Conservation (phyloP, 1,284 basidiomycete species). For the Cryptococcus jaspeensis region DNA sequence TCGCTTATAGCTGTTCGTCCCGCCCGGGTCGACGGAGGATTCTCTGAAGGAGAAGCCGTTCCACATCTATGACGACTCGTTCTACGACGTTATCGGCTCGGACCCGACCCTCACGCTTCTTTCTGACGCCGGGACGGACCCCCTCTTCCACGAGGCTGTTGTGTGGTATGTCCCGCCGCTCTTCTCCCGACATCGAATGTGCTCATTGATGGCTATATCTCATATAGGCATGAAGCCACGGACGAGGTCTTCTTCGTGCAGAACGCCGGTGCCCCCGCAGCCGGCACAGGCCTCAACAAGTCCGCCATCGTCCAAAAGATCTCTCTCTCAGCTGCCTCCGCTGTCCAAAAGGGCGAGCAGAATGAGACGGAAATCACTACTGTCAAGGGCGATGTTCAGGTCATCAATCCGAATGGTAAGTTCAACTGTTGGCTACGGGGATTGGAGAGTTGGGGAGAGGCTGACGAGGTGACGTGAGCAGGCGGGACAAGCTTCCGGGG, state of each 20-base stretch:
- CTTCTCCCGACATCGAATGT: too few relatives aligned
- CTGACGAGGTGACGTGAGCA: conserved; percentile 22
- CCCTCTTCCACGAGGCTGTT: conserved; percentile 72
- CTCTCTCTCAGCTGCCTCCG: conserved; percentile 48
- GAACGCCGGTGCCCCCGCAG: conserved; percentile 54
- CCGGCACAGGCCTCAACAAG: conserved; percentile 53
- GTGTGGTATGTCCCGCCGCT: conserved; percentile 55
- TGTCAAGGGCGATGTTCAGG: conserved; percentile 55
- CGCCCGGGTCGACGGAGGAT: conserved; percentile 29
- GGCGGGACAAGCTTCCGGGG: conserved; percentile 62
- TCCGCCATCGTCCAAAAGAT: conserved; percentile 55
- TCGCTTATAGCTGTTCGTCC: conserved; percentile 36
- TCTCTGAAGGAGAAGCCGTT: conserved; percentile 52
- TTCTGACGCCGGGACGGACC: conserved; percentile 58
- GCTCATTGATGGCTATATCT: too few relatives aligned
- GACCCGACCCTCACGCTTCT: conserved; percentile 61
- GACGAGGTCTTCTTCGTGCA: conserved; percentile 61
- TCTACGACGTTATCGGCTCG: conserved; percentile 62
- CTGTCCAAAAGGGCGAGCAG: conserved; percentile 52
- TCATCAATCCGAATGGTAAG: conserved; percentile 70
- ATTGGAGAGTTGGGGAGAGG: background rate
- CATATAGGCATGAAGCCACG: conserved; percentile 55
- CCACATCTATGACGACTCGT: conserved; percentile 65
- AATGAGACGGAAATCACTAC: conserved; percentile 56
- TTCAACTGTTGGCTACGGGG: background rate